Evolutionary conservation across 768 basidiomycete species (phyloP), one percentile per base, ranked within the genome.

Genomic region (Mycena olivaceomarginata): DNA sequence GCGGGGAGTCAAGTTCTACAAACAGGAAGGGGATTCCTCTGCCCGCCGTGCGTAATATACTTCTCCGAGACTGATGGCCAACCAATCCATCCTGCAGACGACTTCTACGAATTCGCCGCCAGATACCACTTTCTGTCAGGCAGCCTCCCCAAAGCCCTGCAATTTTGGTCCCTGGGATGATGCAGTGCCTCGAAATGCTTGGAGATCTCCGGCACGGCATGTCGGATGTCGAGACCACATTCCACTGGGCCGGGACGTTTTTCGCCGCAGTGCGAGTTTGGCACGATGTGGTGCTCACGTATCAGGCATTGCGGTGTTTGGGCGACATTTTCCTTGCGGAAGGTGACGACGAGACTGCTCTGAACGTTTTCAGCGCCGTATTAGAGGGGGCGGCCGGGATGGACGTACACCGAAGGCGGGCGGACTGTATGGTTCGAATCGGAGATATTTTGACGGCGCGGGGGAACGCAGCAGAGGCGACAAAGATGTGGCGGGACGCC

Each of bases 111-210:
- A 31, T 3, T 31, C 4, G 31, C 31, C 31, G 31, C 31, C 31
- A 31, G 31, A 4, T 31, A 31, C 31, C 31, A 31, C 31, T 31
- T 4, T 31, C 31, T 31, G n/a, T n/a, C n/a, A n/a, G 31, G 31
- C 31, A 4, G 4, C 31, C 2, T 31, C 31, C 31, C 31, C 2
- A 31, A 31, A 31, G 31, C 31, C 31, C 31, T 31, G 31, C 31
- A 31, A 31, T 31, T 31, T 31, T 62, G 43, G 10, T 70, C 10
- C 70, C 70, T 2, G 70, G 59, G 1, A 25, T 60, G 37, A 70
- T 46, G 7, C 59, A 70, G 43, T 72, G 63, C 51, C 20, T 72
- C 39, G 64, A 25, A 20, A 72, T 63, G 71, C 63, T 72, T 20
- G 62, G 37, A 4, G 71, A 72, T 43, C 48, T 45, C 63, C 56